Evolutionary conservation across 768 basidiomycete genomes (phyloP).

Genomic region (Tulasnella sp.): DNA sequence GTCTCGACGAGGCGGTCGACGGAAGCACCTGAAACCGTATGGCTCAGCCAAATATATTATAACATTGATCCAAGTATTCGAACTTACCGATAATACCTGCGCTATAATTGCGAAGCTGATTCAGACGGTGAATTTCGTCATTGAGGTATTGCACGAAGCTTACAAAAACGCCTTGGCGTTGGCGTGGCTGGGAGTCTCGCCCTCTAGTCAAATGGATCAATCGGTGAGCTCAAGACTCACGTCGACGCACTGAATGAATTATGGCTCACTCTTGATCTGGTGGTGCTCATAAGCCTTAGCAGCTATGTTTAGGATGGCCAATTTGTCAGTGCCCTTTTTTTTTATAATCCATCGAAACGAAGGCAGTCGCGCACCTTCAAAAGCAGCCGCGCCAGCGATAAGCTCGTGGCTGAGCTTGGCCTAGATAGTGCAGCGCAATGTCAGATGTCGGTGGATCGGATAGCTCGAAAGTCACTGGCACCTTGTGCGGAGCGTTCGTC

Average conservation of each 20-base stretch:
- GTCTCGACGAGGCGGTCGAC: conserved; percentile 16
- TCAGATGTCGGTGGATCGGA: too few relatives aligned
- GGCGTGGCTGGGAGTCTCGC: neutral
- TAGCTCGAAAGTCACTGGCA: neutral
- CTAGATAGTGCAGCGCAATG: neutral
- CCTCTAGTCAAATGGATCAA: neutral
- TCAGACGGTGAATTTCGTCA: neutral
- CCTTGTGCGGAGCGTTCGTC: conserved; percentile 10
- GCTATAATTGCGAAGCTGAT: neutral
- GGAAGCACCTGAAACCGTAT: conserved; percentile 10
- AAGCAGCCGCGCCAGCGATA: conserved; percentile 17
- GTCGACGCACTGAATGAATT: neutral
- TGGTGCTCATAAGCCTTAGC: conserved; percentile 9
- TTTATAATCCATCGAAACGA: neutral
- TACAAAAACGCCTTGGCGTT: conserved; percentile 14
- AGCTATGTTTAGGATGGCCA: neutral
- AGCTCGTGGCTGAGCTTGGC: conserved; percentile 12
- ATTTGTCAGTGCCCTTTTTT: too few relatives aligned
- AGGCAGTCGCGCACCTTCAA: neutral
- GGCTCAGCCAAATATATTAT: too few relatives aligned
- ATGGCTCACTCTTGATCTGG: neutral
- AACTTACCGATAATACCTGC: conserved; percentile 7
- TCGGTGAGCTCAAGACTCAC: neutral
- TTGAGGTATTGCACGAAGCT: neutral
- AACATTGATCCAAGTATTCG: neutral